These are phyloP conservation scores for Paramecium primaurelia DNA, from an alignment of 73 alveolate species.

Conservation along the genomic window DNA sequence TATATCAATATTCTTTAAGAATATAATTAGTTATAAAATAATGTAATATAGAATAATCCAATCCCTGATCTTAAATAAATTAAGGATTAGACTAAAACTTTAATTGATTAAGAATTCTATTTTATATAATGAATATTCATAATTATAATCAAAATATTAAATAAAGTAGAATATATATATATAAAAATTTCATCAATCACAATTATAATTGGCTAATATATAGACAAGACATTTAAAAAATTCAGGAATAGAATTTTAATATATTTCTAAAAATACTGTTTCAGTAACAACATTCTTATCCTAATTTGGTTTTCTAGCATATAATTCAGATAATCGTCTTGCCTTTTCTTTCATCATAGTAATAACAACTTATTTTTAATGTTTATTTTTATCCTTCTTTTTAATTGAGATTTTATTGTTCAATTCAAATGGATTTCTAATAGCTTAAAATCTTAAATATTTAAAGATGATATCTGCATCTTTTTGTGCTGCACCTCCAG, in stretches of 20 bases:
- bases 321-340: neutral
- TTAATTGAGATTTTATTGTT: neutral
- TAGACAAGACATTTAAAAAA: neutral
- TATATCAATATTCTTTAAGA: neutral
- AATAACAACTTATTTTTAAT: neutral
- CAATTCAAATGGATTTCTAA: neutral
- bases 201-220: neutral
- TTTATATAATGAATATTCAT: neutral
- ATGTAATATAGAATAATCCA: neutral
- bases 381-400: neutral
- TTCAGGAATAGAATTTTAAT: neutral
- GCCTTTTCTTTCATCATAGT: neutral
- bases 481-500: constrained; percentile 16
- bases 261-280: neutral
- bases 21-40: neutral
- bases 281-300: neutral
- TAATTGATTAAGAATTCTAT: neutral
- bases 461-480: neutral
- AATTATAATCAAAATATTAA: neutral
- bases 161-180: neutral
- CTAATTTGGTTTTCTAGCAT: neutral
- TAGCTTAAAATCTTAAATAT: neutral
- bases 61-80: neutral
- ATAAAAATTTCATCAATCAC: neutral
- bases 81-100: neutral